Base-by-base conservation (phyloP, 768 basidiomycete species). In the Pulveroboletus frians region DNA sequence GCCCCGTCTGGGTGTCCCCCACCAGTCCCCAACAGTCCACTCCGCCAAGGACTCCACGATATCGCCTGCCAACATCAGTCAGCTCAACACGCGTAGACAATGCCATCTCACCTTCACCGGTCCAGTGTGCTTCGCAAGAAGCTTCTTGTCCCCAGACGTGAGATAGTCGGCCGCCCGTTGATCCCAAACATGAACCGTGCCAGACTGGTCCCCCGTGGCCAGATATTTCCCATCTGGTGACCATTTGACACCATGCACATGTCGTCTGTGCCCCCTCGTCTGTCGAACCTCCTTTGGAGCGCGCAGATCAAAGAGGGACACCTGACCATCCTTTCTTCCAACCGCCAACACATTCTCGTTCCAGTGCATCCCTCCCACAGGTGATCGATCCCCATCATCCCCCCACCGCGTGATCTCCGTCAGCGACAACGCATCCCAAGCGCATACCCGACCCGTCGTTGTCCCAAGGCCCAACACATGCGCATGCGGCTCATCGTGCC, bases 11-110 rank as follows among this genome's bases (percentile, higher is more conserved):
- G 76, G 37, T 80, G 81, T 13, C 77, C 78, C 11, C 84, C 81
- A 14, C 84, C 85, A 1, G 82, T 78, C 5, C 85, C 85, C 26
- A 87, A 71, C 4, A 88, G 70, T 47, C 78, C 78, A 4, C 73
- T 71, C 55, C 85, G 80, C 85, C 85, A 87, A 0, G 85, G 84
- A 56, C 82, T 83, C 85, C 85, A 87, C 0, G 83, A 78, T 40
- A 87, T 68, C 1, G 85, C 85, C 84, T 86, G 43, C 43, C 37
- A 43, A 31, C 6, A 40, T 44, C 36, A 34, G 38, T 32, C 31
- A 14, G 31, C 31, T 46, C 35, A 48, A 20, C 26, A 29, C 41
- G n/a, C 27, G 15, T 18, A 20, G 21, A 44, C 21, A 6, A 30
- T 36, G 18, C 21, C 18, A 31, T 44, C 54, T 39, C 30, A 75